A percentile compares a stretch with the other conserved stretches of the same genome.
phyloP scores from a whole-genome alignment of 345 rosid genomes.

The Conringia planisiliqua region DNA sequence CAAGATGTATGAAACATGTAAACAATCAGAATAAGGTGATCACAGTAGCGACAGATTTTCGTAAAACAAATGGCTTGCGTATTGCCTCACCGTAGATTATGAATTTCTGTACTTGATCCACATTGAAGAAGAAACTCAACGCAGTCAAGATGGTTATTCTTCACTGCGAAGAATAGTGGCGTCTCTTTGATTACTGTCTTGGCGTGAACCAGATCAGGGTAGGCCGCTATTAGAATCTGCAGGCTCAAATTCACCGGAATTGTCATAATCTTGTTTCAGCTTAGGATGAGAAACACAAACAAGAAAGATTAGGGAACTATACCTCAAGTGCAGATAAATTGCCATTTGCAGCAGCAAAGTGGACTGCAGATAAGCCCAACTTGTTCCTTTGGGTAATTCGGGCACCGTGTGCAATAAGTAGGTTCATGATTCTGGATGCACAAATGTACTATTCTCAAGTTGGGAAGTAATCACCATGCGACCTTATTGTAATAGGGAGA shows the following conservation, averaged over 20 bases:
- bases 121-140: slow-evolving; percentile 63
- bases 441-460: slow-evolving; percentile 8
- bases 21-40: slow-evolving; percentile 6
- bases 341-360: slow-evolving; percentile 79
- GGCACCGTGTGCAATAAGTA: slow-evolving; percentile 63
- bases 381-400: slow-evolving; percentile 54
- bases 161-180: slow-evolving; percentile 76
- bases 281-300: neutral
- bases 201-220: slow-evolving; percentile 48
- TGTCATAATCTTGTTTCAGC: slow-evolving; percentile 8
- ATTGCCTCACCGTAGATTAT: slow-evolving; percentile 67
- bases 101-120: slow-evolving; percentile 70
- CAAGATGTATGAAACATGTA: slow-evolving; percentile 8
- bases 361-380: slow-evolving; percentile 66
- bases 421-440: slow-evolving; percentile 52
- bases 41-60: neutral
- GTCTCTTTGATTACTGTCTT: slow-evolving; percentile 72
- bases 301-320: slow-evolving; percentile 1
- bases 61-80: slow-evolving; percentile 1
- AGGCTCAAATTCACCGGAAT: slow-evolving; percentile 21
- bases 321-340: slow-evolving; percentile 68
- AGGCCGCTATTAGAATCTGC: slow-evolving; percentile 51
- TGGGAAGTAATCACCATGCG: neutral
- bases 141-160: slow-evolving; percentile 63
- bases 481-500: neutral